Evolutionary conservation across 2,329 filamentous ascomycete genomes (phyloP).

Genomic region (Raffaelea arxii): DNA sequence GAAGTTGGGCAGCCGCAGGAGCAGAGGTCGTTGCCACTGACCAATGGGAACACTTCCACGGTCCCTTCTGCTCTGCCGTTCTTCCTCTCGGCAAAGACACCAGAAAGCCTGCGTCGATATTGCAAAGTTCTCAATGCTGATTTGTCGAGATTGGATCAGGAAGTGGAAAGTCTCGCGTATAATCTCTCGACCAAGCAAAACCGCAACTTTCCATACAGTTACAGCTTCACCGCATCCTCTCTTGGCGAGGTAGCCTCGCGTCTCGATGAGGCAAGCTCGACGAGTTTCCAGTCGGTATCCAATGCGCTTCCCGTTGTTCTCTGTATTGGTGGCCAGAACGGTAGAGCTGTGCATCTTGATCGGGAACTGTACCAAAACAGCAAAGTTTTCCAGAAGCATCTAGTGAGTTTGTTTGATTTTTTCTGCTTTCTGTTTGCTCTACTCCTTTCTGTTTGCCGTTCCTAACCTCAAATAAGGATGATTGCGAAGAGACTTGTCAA

Average conservation of each 20-base stretch:
- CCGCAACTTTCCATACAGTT: slow-evolving; percentile 11
- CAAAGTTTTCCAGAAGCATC: slow-evolving; percentile 15
- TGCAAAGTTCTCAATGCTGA: too few species aligned
- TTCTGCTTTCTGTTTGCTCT: too few species aligned
- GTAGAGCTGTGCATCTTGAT: slow-evolving; percentile 20
- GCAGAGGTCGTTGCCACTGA: too few species aligned
- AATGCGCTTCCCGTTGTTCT: slow-evolving; percentile 22
- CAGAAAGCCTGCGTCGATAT: too few species aligned
- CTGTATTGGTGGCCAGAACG: slow-evolving; percentile 25
- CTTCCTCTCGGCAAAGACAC: slow-evolving; percentile 3
- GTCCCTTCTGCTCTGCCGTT: slow-evolving; percentile 1
- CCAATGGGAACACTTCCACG: neutral
- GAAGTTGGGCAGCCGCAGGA: neutral
- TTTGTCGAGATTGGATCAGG: too few species aligned
- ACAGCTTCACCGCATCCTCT: slow-evolving; percentile 19
- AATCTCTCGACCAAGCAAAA: too few species aligned
- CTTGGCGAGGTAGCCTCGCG: slow-evolving; percentile 16
- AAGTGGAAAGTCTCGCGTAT: too few species aligned
- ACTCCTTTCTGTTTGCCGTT: too few species aligned
- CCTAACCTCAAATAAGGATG: too few species aligned
- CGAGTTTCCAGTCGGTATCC: neutral
- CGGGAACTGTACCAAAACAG: slow-evolving; percentile 19
- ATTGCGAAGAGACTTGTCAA: slow-evolving; percentile 9
- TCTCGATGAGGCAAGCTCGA: slow-evolving; percentile 7
- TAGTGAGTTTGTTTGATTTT: too few species aligned